Evolutionary conservation across 2,329 filamentous ascomycete species (phyloP).

Genomic region (Aspergillus carbonarius): DNA sequence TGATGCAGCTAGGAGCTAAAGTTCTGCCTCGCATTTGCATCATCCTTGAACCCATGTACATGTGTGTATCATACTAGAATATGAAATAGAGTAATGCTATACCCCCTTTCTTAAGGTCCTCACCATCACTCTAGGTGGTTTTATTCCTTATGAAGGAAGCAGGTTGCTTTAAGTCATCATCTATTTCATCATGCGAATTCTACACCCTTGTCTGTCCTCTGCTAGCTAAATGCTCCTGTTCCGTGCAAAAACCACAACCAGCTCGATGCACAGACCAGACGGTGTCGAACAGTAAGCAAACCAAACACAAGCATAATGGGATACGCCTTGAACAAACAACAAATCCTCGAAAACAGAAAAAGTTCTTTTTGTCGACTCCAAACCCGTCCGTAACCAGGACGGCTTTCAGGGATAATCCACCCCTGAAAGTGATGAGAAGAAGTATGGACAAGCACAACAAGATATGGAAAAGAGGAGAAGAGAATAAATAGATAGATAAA

Average conservation of each 20-base stretch:
- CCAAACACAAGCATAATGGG: constrained; percentile 16
- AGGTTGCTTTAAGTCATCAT: constrained; percentile 14
- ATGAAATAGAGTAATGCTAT: constrained; percentile 22
- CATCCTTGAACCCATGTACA: constrained; percentile 2
- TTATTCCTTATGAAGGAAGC: not conserved
- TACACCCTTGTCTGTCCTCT: constrained; percentile 11
- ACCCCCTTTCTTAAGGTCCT: constrained; percentile 20
- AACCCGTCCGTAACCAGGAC: constrained; percentile 12
- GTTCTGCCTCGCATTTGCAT: not conserved
- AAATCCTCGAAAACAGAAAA: constrained; percentile 11
- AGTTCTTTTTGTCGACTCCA: constrained; percentile 22
- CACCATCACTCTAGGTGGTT: not conserved
- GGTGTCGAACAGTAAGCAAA: constrained; percentile 16
- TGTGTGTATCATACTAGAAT: constrained; percentile 16
- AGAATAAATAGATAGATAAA: constrained; percentile 11
- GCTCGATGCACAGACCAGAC: constrained; percentile 14
- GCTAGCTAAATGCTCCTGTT: constrained; percentile 9
- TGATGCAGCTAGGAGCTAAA: not conserved
- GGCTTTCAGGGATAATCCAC: constrained; percentile 10
- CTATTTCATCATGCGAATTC: constrained; percentile 22
- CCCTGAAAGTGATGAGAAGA: constrained; percentile 12
- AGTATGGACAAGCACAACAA: constrained; percentile 16
- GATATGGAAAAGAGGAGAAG: not conserved
- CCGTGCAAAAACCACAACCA: constrained; percentile 11
- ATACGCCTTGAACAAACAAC: constrained; percentile 19